phyloP scores from a whole-genome alignment of 768 basidiomycete genomes.

The Collybia sp. region DNA sequence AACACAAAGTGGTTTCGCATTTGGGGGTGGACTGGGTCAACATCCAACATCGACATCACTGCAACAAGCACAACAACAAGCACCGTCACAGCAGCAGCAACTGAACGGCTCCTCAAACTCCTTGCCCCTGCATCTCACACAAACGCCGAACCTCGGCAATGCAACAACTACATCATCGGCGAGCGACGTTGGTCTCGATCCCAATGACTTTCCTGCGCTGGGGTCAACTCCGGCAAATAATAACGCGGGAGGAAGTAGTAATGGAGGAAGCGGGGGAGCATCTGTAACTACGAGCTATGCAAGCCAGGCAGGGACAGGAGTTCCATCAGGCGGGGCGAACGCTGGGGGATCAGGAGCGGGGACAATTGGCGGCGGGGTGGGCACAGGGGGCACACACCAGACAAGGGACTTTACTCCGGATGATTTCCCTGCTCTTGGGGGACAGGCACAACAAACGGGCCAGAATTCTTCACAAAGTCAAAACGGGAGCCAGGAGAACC shows the following conservation, averaged over 20 bases:
- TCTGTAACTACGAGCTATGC: slow-evolving; percentile 68
- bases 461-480: slow-evolving; percentile 29
- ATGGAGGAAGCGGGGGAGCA: slow-evolving; percentile 25
- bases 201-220: slow-evolving; percentile 85
- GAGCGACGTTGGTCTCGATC: slow-evolving; percentile 78
- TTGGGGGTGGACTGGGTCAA: slow-evolving; percentile 53
- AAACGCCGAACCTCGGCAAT: slow-evolving; percentile 44
- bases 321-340: slow-evolving; percentile 36
- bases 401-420: slow-evolving; percentile 77
- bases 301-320: slow-evolving; percentile 72
- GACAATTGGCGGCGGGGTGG: slow-evolving; percentile 24
- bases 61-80: slow-evolving; percentile 36
- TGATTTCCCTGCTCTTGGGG: slow-evolving; percentile 86
- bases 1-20: slow-evolving; percentile 60
- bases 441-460: slow-evolving; percentile 42
- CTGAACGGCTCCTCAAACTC: slow-evolving; percentile 47
- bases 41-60: slow-evolving; percentile 38
- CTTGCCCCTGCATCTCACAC: slow-evolving; percentile 52
- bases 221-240: slow-evolving; percentile 54
- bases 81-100: slow-evolving; percentile 51
- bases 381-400: slow-evolving; percentile 30
- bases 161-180: slow-evolving; percentile 61
- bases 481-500: slow-evolving; percentile 31
- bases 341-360: slow-evolving; percentile 31
- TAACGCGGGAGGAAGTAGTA: slow-evolving; percentile 33